These are phyloP conservation scores for Tricholomella constricta DNA, from an alignment of 768 basidiomycete species.

Conservation along the genomic window DNA sequence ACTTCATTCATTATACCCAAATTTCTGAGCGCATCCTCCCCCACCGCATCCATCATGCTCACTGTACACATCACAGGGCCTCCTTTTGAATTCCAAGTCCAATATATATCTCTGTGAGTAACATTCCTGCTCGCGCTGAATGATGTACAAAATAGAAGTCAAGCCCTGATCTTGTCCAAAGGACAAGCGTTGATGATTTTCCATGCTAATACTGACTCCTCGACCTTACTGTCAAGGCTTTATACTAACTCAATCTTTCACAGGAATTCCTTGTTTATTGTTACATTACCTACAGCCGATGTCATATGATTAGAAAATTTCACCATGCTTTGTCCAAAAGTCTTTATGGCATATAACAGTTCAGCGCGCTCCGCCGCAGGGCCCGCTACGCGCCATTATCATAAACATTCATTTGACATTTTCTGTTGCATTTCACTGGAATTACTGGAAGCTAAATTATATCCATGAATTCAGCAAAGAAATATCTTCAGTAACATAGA, in stretches of 20 bases:
- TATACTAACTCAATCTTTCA: not conserved
- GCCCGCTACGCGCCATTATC: too few relatives aligned
- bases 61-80: slow-evolving; percentile 10
- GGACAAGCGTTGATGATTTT: slow-evolving; percentile 73
- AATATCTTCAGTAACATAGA: too few relatives aligned
- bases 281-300: too few relatives aligned
- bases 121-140: slow-evolving; percentile 17
- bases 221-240: not conserved
- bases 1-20: slow-evolving; percentile 78
- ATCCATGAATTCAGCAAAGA: too few relatives aligned
- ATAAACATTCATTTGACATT: too few relatives aligned
- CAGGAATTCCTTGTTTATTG: too few relatives aligned
- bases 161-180: slow-evolving; percentile 83
- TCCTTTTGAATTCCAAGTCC: not conserved
- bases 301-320: too few relatives aligned
- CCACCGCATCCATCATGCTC: slow-evolving; percentile 14
- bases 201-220: slow-evolving; percentile 89
- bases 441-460: too few relatives aligned
- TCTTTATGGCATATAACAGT: too few relatives aligned
- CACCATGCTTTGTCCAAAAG: too few relatives aligned
- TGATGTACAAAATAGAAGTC: slow-evolving; percentile 86
- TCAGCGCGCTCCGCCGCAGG: too few relatives aligned
- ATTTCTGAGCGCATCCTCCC: slow-evolving; percentile 67
- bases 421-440: too few relatives aligned
- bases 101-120: slow-evolving; percentile 37